Evolutionary conservation across 2,329 filamentous ascomycete species (phyloP).

Genomic region (Microsporum audouinii): DNA sequence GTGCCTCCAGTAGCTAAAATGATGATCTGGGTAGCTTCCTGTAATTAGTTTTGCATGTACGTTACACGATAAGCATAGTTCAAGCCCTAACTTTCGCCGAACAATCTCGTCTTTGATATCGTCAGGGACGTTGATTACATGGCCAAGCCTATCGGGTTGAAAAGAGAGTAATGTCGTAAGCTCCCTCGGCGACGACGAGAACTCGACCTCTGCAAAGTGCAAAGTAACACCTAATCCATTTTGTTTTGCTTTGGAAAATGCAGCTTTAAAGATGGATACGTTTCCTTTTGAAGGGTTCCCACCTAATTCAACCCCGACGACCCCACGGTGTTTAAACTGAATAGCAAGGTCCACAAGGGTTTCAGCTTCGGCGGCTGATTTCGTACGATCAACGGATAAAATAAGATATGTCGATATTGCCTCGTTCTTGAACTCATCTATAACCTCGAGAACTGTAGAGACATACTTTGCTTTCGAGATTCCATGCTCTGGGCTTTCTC

Average conservation of each 20-base stretch:
- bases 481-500: constrained; percentile 43
- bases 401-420: constrained; percentile 54
- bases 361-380: constrained; percentile 47
- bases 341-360: constrained; percentile 54
- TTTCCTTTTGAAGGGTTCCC: constrained; percentile 58
- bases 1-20: constrained; percentile 62
- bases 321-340: constrained; percentile 41
- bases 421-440: constrained; percentile 41
- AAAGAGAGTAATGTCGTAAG: constrained; percentile 54
- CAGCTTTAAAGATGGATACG: constrained; percentile 47
- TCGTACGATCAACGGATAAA: constrained; percentile 61
- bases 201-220: constrained; percentile 63
- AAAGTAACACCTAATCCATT: constrained; percentile 54
- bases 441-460: constrained; percentile 51
- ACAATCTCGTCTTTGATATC: constrained; percentile 47
- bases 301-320: constrained; percentile 69
- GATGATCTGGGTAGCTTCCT: constrained; percentile 56
- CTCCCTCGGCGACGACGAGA: constrained; percentile 48
- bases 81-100: constrained; percentile 49
- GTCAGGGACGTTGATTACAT: constrained; percentile 64
- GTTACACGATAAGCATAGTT: constrained; percentile 72
- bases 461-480: constrained; percentile 57
- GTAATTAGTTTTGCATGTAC: constrained; percentile 62
- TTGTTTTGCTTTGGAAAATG: constrained; percentile 47
- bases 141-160: constrained; percentile 58